Conservation (phyloP, 2,329 filamentous ascomycete species). For the Lecanicillium sp. region DNA sequence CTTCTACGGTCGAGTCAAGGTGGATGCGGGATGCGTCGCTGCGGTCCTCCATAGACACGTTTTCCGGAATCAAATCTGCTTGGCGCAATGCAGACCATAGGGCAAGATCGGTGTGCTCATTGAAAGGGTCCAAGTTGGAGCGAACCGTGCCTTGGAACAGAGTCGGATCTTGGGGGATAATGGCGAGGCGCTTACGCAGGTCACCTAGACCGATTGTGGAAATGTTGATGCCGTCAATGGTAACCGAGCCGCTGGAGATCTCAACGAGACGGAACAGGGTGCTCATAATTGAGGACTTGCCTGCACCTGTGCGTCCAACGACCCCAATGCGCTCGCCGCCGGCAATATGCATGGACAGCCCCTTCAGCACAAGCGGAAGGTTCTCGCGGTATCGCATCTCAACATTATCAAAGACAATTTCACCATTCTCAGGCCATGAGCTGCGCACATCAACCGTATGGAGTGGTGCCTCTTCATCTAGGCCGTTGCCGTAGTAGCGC, state of each 20-base stretch:
- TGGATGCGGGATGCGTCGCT: constrained; percentile 64
- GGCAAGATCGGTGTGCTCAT: constrained; percentile 67
- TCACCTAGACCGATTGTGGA: constrained; percentile 66
- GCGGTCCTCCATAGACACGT: constrained; percentile 65
- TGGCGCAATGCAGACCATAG: constrained; percentile 73
- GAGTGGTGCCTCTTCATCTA: constrained; percentile 84
- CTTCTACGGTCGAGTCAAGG: constrained; percentile 79
- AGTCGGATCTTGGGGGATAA: constrained; percentile 79
- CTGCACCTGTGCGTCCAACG: constrained; percentile 73
- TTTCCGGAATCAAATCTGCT: constrained; percentile 58
- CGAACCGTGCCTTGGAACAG: constrained; percentile 75
- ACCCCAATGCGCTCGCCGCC: constrained; percentile 76
- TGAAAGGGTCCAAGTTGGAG: constrained; percentile 73
- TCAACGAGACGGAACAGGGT: constrained; percentile 71
- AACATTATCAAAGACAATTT: constrained; percentile 67
- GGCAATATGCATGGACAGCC: constrained; percentile 61
- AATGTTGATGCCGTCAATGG: constrained; percentile 61
- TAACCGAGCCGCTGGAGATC: constrained; percentile 52
- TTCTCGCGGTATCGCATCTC: constrained; percentile 70
- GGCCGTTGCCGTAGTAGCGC: constrained; percentile 76
- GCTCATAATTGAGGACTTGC: constrained; percentile 78
- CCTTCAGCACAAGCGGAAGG: constrained; percentile 64
- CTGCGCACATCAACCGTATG: constrained; percentile 65
- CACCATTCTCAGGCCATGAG: constrained; percentile 79
- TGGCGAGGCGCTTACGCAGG: constrained; percentile 66